phyloP scores from a whole-genome alignment of 2,329 filamentous ascomycete species.

The Penicillium aurantiogriseum region DNA sequence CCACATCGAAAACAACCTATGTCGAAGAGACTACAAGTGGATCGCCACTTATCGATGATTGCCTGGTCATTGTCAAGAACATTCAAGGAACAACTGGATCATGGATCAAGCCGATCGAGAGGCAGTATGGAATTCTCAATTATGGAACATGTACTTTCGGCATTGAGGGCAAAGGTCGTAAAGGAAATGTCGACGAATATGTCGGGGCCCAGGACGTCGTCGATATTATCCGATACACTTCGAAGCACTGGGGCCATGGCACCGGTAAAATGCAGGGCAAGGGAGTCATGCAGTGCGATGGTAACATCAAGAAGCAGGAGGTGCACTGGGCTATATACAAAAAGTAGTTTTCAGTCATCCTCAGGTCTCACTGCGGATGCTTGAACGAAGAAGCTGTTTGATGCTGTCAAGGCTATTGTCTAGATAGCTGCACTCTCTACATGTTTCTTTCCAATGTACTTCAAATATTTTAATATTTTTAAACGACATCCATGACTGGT shows the following conservation, averaged over 20 bases:
- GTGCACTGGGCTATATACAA: background rate
- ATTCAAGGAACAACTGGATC: background rate
- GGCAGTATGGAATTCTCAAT: background rate
- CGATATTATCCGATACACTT: background rate
- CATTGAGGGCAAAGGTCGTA: background rate
- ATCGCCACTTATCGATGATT: background rate
- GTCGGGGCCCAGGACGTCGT: background rate
- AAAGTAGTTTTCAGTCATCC: background rate
- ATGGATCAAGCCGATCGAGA: background rate
- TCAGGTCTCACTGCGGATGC: background rate
- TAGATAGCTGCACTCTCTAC: too few relatives aligned
- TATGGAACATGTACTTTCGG: background rate
- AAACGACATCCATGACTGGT: too few relatives aligned
- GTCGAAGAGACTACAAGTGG: background rate
- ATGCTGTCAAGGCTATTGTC: too few relatives aligned
- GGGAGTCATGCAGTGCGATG: background rate
- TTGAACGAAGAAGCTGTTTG: background rate
- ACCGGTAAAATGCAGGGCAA: background rate
- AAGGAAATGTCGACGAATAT: background rate
- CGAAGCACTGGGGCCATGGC: background rate
- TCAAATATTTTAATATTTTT: too few relatives aligned
- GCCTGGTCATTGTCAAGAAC: background rate
- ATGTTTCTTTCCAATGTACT: too few relatives aligned
- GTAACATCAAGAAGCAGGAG: background rate
- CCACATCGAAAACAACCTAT: background rate